Base-by-base conservation (phyloP, 176 grass and related monocot genomes). In the Typha latifolia region DNA sequence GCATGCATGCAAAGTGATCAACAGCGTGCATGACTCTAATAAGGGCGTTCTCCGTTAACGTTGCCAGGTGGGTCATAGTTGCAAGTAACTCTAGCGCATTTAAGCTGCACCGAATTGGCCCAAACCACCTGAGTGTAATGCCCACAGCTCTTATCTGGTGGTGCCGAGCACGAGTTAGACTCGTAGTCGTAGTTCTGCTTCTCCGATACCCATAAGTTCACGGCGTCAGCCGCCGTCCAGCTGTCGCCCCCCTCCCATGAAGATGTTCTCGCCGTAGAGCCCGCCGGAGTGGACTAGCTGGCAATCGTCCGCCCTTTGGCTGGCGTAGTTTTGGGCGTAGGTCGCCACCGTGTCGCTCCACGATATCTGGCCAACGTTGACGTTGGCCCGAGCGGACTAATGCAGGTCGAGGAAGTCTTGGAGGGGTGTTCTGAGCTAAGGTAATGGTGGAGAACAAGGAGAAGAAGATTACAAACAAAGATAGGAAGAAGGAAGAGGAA, bases 121-220 rank as follows among this genome's bases (percentile, higher is more conserved):
- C 87, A 96, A 70, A 88, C 66, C 64, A 96, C 79, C 80, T 37
- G 34, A 37, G 91, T 96, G 84, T 96, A 96, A 79, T 96, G 91
- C 8, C 82, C 77, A 71, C 91, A 96, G 16, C 19, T 20, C 52
- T 57, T 84, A 74, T 78, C 31, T 78, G 72, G 62, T 75, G 79
- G 59, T 49, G 34, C 34, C 34, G 34, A 49, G 86, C 91, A 96
- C 23, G 79, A 66, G 76, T 96, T 96, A 43, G 57, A 61, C 70
- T 72, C 61, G 77, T 91, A 96, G 79, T 85, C 20, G 79, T 96
- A 91, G 11, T 70, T 67, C 0, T 78, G 62, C 11, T 50, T 68
- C 84, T 96, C 91, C 1, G 81, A 61, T 0, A 85, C 74, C 91
- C 91, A 96, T 0, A 84, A 84, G 0, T 24, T 77, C 5, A 96